Evolutionary conservation across 2,329 filamentous ascomycete species (phyloP).

Genomic region (Talaromyces sp.): DNA sequence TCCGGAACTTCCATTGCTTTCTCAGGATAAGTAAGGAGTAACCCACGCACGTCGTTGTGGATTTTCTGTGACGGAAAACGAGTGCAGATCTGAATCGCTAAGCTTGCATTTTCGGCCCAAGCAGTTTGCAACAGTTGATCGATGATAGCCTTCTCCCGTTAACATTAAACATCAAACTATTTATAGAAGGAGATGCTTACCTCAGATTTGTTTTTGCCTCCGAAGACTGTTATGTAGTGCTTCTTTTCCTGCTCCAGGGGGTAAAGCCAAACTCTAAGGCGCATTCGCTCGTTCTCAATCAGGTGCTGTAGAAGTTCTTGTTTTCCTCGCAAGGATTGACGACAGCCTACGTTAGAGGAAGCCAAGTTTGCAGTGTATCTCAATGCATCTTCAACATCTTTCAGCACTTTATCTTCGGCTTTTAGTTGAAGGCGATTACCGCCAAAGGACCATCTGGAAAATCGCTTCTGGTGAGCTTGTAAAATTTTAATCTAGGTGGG

Average conservation of each 20-base stretch:
- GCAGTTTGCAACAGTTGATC: slow-evolving; percentile 71
- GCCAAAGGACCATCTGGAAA: slow-evolving; percentile 81
- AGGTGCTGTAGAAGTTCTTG: slow-evolving; percentile 79
- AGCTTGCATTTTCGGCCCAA: slow-evolving; percentile 78
- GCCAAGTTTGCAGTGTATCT: slow-evolving; percentile 64
- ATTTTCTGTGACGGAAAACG: slow-evolving; percentile 76
- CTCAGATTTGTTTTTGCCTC: slow-evolving; percentile 43
- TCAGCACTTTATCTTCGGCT: slow-evolving; percentile 80
- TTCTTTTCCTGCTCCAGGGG: slow-evolving; percentile 68
- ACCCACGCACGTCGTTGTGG: slow-evolving; percentile 71
- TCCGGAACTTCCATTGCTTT: slow-evolving; percentile 79
- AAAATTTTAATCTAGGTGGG: background rate
- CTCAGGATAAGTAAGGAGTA: slow-evolving; percentile 79
- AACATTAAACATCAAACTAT: background rate
- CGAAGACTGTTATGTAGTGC: slow-evolving; percentile 49
- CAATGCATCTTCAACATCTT: slow-evolving; percentile 69
- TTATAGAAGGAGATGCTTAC: slow-evolving; percentile 26
- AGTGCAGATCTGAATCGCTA: slow-evolving; percentile 80
- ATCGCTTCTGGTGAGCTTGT: background rate
- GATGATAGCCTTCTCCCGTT: slow-evolving; percentile 49
- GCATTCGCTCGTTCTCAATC: slow-evolving; percentile 78
- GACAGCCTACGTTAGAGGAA: slow-evolving; percentile 47
- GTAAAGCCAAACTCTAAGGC: slow-evolving; percentile 85
- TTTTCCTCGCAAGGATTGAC: slow-evolving; percentile 70
- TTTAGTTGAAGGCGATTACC: slow-evolving; percentile 92